These are phyloP conservation scores for Beauveria scarabaeidicola DNA, from an alignment of 2,329 filamentous ascomycete genomes.

Conservation along the genomic window DNA sequence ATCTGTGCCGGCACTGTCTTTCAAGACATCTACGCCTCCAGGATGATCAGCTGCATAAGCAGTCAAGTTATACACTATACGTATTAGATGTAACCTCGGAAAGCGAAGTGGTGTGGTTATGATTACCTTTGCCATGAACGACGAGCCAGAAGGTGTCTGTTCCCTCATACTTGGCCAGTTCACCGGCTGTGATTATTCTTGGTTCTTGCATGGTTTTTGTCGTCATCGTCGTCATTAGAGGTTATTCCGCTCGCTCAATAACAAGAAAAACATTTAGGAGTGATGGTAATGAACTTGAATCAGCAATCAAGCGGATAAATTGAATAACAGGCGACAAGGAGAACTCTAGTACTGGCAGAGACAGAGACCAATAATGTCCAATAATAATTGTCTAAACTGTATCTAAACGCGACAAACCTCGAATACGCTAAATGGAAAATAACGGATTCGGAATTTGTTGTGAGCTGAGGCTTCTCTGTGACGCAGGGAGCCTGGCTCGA, in stretches of 20 bases:
- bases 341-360: neutral
- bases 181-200: neutral
- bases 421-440: neutral
- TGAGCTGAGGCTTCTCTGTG: neutral
- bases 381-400: neutral
- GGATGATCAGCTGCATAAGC: neutral
- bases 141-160: neutral
- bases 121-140: neutral
- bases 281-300: neutral
- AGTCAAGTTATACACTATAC: neutral
- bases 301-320: neutral
- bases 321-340: neutral
- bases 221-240: neutral
- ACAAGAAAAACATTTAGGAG: neutral
- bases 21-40: neutral
- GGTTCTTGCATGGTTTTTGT: neutral
- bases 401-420: neutral
- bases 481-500: neutral
- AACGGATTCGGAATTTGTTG: neutral
- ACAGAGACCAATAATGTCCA: neutral
- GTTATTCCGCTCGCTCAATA: neutral
- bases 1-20: neutral
- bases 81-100: neutral
- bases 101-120: neutral
- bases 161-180: neutral